A percentile compares a stretch with the other conserved stretches of the same genome.
Evolutionary conservation across 1,284 basidiomycete genomes (phyloP).

Genomic region (Ganoderma meredithae): DNA sequence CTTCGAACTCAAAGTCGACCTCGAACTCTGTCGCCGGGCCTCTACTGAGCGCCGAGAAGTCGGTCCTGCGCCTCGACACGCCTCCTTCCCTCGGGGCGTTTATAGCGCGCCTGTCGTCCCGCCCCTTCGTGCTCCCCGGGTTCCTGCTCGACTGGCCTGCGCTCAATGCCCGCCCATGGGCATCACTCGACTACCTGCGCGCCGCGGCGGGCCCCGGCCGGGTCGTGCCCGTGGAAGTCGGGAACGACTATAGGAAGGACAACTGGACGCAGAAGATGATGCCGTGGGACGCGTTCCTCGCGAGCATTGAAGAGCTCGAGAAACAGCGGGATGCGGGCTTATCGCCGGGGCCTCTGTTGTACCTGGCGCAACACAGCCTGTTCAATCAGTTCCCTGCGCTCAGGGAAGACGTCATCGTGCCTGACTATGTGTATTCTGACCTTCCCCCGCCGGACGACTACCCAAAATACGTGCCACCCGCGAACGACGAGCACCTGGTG

Average conservation of each 20-base stretch:
- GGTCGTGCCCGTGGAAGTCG: constrained; percentile 91
- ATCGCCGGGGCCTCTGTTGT: constrained; percentile 53
- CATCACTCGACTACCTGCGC: constrained; percentile 71
- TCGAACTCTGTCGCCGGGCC: constrained; percentile 5
- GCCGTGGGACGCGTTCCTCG: constrained; percentile 80
- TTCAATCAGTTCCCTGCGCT: constrained; percentile 86
- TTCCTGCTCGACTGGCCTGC: constrained; percentile 78
- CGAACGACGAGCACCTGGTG: constrained; percentile 72
- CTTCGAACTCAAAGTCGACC: constrained; percentile 11
- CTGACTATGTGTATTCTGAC: constrained; percentile 87
- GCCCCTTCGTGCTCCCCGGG: constrained; percentile 79
- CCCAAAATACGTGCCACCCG: constrained; percentile 68
- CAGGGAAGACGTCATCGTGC: constrained; percentile 76
- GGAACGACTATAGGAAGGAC: constrained; percentile 81
- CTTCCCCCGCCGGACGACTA: constrained; percentile 55
- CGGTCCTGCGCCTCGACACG: constrained; percentile 46
- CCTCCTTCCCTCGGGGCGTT: constrained; percentile 69
- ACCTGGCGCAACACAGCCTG: constrained; percentile 92
- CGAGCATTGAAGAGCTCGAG: constrained; percentile 46
- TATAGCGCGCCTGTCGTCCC: constrained; percentile 41
- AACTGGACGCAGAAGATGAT: constrained; percentile 89
- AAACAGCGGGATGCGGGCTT: constrained; percentile 20
- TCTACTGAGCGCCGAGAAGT: constrained; percentile 24
- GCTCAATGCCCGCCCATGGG: constrained; percentile 72
- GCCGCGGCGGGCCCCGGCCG: constrained; percentile 78